Evolutionary conservation across 2,329 filamentous ascomycete genomes (phyloP), one percentile per base, ranked within the genome.

Genomic region (Pseudofabraea citricarpa): DNA sequence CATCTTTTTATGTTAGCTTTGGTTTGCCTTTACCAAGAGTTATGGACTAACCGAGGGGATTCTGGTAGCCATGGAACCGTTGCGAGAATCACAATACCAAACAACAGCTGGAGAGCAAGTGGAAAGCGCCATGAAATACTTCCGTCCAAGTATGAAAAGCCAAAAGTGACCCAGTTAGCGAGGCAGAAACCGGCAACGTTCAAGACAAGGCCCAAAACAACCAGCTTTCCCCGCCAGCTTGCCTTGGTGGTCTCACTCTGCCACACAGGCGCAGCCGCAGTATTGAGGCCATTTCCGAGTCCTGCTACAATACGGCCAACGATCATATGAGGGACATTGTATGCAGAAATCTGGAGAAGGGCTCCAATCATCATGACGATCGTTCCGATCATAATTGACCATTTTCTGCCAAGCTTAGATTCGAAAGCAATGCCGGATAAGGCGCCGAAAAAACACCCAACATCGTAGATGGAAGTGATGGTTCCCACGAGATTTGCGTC

Each of bases 131-230:
- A 75, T 0, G 66, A 57, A 26, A 72, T 65, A 19, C 24, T 65
- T 61, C 3, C 61, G 70, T 4, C 31, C 10, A 69, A 68, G 48
- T 74, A 76, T 4, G 70, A 73, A 45, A 76, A 64, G 18, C 74
- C 75, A 21, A 75, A 69, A 47, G 79, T 74, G 41, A 79, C 67
- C 76, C 76, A 80, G 59, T 79, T 78, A 1, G 70, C 73, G 26
- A 78, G 66, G 8, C n/a, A 40, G 23, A 40, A 40, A 12, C 40
- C 40, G 2, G 22, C 18, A 22, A 35, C 16, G 24, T 32, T 29
- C 39, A 41, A 21, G 23, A 33, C 19, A 12, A 41, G n/a, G 8
- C 20, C 18, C 5, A 41, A 12, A 21, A 41, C 26, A 16, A 41
- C 27, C 6, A 41, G 39, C 24, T 33, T 29, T n/a, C 39, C 39